Evolutionary conservation across 2,329 filamentous ascomycete species (phyloP).

Genomic region (Fusarium sp.): DNA sequence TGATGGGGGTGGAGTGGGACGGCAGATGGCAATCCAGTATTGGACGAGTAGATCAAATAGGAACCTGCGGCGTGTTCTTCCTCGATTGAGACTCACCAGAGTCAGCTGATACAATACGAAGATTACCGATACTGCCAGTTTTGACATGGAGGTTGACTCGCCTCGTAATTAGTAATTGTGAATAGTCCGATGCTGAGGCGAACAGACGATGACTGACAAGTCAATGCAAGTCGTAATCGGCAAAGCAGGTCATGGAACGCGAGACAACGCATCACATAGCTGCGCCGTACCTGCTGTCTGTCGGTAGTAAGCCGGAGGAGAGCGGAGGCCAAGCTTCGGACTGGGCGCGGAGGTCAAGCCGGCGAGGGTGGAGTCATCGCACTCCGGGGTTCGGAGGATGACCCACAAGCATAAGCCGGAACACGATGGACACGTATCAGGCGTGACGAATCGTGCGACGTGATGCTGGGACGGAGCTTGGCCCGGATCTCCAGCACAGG

Average conservation of each 20-base stretch:
- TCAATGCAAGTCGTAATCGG: background rate
- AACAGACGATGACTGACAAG: background rate
- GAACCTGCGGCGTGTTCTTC: slow-evolving; percentile 33
- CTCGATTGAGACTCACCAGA: slow-evolving; percentile 11
- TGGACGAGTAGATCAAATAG: slow-evolving; percentile 33
- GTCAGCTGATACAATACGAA: slow-evolving; percentile 22
- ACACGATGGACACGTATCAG: slow-evolving; percentile 29
- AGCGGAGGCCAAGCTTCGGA: slow-evolving; percentile 25
- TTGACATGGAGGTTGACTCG: slow-evolving; percentile 1
- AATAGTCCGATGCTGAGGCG: background rate
- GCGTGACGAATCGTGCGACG: slow-evolving; percentile 23
- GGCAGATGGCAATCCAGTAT: slow-evolving; percentile 20
- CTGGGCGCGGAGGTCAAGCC: slow-evolving; percentile 18
- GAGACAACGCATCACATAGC: background rate
- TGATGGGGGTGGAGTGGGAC: slow-evolving; percentile 27
- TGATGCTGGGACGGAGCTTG: slow-evolving; percentile 20
- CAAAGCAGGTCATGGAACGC: background rate
- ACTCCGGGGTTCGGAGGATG: slow-evolving; percentile 27
- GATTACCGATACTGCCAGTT: slow-evolving; percentile 4
- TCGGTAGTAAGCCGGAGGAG: slow-evolving; percentile 17
- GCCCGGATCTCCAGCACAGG: slow-evolving; percentile 23
- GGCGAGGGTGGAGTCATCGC: slow-evolving; percentile 35
- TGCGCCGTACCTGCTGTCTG: slow-evolving; percentile 1
- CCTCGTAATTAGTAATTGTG: slow-evolving; percentile 11
- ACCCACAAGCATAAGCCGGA: slow-evolving; percentile 19